Percentiles rank a stretch among this genome's conserved stretches.
Conservation (phyloP, 1,139 yeast species). For the Geotrichum citri-aurantii region DNA sequence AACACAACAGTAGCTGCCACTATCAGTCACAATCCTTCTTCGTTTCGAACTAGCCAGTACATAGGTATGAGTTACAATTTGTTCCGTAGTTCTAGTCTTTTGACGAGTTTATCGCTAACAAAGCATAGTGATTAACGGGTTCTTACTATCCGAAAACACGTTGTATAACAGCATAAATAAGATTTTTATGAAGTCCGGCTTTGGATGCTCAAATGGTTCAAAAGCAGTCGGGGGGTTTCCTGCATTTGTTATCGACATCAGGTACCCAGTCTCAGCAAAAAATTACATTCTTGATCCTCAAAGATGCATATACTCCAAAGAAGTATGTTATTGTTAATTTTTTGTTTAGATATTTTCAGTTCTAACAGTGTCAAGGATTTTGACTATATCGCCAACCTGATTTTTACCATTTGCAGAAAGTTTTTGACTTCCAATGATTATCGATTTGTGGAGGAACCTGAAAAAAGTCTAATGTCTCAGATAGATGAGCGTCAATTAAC, state of each 20-base stretch:
- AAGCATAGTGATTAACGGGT: slow-evolving; percentile 13
- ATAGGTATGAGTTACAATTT: slow-evolving; percentile 24
- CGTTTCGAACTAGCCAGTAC: slow-evolving; percentile 42
- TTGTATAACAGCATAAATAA: slow-evolving; percentile 34
- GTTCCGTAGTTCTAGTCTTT: background rate
- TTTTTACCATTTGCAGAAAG: slow-evolving; percentile 6
- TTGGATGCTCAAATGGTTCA: slow-evolving; percentile 4
- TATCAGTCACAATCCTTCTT: slow-evolving; percentile 34
- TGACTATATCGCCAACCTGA: slow-evolving; percentile 11
- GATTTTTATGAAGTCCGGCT: slow-evolving; percentile 25
- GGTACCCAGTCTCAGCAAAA: slow-evolving; percentile 32
- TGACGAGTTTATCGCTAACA: background rate
- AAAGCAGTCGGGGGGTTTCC: slow-evolving; percentile 6
- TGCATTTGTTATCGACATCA: slow-evolving; percentile 38
- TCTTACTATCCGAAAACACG: slow-evolving; percentile 20
- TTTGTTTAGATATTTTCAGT: background rate
- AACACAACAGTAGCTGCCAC: slow-evolving; percentile 29
- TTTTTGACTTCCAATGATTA: slow-evolving; percentile 11
- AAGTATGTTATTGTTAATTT: background rate
- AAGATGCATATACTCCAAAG: slow-evolving; percentile 31
- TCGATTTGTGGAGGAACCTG: background rate
- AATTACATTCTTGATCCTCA: slow-evolving; percentile 44
- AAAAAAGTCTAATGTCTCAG: background rate
- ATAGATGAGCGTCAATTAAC: background rate
- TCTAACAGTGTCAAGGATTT: slow-evolving; percentile 3